A percentile compares a stretch with the other conserved stretches of the same genome.
Evolutionary conservation across 2,329 filamentous ascomycete genomes (phyloP).

Genomic region (Pyricularia pennisetigena): DNA sequence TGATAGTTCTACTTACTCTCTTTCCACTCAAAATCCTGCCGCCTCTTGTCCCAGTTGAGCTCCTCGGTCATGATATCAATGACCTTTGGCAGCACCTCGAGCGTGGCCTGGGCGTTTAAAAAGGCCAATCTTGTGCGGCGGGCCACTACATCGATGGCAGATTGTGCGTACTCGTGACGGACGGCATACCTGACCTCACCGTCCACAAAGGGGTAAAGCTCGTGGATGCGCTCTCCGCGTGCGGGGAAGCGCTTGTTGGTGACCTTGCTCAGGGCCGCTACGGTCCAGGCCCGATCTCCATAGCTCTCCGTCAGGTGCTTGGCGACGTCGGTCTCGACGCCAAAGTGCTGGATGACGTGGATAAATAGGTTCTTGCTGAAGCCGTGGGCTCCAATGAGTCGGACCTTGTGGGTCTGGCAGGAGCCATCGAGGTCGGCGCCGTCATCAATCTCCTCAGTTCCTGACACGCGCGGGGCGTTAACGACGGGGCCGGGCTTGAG

Average conservation of each 20-base stretch:
- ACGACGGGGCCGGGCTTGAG: constrained; percentile 31
- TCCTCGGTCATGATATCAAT: constrained; percentile 87
- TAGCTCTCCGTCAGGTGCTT: constrained; percentile 82
- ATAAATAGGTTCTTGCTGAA: constrained; percentile 88
- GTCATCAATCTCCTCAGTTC: constrained; percentile 59
- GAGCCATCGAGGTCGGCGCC: constrained; percentile 59
- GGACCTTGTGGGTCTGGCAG: constrained; percentile 66
- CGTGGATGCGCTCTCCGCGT: constrained; percentile 67
- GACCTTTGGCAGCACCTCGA: constrained; percentile 74
- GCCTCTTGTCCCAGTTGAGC: constrained; percentile 62
- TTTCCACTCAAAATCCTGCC: constrained; percentile 74
- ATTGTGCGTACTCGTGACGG: constrained; percentile 83
- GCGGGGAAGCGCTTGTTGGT: constrained; percentile 76
- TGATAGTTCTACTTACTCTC: constrained; percentile 42
- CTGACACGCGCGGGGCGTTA: constrained; percentile 52
- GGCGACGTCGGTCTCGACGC: constrained; percentile 83
- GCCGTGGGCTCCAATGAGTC: constrained; percentile 69
- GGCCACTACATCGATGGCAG: constrained; percentile 79
- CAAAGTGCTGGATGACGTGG: constrained; percentile 88
- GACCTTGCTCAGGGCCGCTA: constrained; percentile 68
- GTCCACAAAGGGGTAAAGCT: constrained; percentile 82
- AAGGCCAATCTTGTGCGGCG: constrained; percentile 79
- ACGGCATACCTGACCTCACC: constrained; percentile 86
- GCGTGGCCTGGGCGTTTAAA: constrained; percentile 80
- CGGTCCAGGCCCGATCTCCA: constrained; percentile 86